Conservation (phyloP, 129 eudicot genomes). For the Heracleum sosnowskyi region DNA sequence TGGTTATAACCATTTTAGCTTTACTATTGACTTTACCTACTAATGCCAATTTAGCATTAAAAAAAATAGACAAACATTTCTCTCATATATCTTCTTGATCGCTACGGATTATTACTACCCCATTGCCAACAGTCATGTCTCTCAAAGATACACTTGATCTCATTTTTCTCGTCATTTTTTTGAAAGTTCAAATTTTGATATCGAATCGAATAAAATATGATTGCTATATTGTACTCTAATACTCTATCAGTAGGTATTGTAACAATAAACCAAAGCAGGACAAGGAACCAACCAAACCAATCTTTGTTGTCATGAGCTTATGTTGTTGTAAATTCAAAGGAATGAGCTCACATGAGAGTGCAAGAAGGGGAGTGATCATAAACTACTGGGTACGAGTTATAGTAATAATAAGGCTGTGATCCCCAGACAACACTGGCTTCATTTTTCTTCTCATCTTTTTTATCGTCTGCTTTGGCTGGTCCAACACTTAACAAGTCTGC, state of each 20-base stretch:
- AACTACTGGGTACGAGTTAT: no score
- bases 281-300: no score
- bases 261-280: not conserved
- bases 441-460: not conserved
- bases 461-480: conserved; percentile 11
- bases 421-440: not conserved
- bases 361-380: not conserved
- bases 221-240: no score
- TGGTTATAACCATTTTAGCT: no score
- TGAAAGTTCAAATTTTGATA: not conserved
- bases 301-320: no score
- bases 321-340: no score
- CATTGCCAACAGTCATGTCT: not conserved
- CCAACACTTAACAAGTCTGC: conserved; percentile 25
- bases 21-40: no score
- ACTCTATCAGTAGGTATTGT: no score
- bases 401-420: not conserved
- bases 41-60: no score
- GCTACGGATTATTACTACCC: no score
- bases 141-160: not conserved
- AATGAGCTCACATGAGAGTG: not conserved
- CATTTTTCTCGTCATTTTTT: not conserved
- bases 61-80: no score
- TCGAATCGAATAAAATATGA: not conserved
- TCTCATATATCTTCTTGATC: no score